Evolutionary conservation across 768 basidiomycete genomes (phyloP).

Genomic region (Xerocomus spinulosus): DNA sequence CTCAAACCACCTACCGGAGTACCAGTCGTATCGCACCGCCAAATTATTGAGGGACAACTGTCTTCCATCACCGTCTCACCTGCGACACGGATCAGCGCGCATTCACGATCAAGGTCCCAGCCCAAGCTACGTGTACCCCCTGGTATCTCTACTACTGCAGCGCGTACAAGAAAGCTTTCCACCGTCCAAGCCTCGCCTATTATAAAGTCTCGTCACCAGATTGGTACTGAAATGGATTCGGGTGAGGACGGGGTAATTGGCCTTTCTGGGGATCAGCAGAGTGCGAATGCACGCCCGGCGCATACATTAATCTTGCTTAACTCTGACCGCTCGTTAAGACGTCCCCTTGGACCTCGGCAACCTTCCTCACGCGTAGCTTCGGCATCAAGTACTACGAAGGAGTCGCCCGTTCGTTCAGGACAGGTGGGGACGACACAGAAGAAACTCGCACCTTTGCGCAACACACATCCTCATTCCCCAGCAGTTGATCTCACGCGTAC

Average conservation of each 20-base stretch:
- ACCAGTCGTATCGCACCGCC: not conserved
- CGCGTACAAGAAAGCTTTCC: conserved; percentile 23
- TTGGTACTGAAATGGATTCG: conserved; percentile 6
- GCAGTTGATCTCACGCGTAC: conserved; percentile 13
- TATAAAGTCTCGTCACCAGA: conserved; percentile 10
- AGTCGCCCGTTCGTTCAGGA: conserved; percentile 1
- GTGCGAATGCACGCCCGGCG: not conserved
- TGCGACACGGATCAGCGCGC: conserved; percentile 3
- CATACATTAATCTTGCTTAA: conserved; percentile 18
- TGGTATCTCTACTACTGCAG: conserved; percentile 1
- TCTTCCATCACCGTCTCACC: not conserved
- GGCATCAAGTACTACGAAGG: not conserved
- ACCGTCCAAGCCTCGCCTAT: conserved; percentile 30
- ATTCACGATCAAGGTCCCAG: conserved; percentile 34
- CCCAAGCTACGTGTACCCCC: conserved; percentile 27
- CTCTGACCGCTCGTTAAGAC: conserved; percentile 23
- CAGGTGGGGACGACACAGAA: conserved; percentile 1
- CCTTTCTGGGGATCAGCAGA: not conserved
- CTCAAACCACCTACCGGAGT: conserved; percentile 1
- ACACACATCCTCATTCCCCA: not conserved
- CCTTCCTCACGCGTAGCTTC: conserved; percentile 15
- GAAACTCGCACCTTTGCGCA: conserved; percentile 3
- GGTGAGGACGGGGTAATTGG: not conserved
- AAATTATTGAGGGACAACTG: not conserved
- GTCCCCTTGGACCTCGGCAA: conserved; percentile 20